Percentiles rank a stretch among this genome's conserved stretches.
Evolutionary conservation across 176 grass and related monocot species (phyloP).

Genomic region (Elaeis guineensis): DNA sequence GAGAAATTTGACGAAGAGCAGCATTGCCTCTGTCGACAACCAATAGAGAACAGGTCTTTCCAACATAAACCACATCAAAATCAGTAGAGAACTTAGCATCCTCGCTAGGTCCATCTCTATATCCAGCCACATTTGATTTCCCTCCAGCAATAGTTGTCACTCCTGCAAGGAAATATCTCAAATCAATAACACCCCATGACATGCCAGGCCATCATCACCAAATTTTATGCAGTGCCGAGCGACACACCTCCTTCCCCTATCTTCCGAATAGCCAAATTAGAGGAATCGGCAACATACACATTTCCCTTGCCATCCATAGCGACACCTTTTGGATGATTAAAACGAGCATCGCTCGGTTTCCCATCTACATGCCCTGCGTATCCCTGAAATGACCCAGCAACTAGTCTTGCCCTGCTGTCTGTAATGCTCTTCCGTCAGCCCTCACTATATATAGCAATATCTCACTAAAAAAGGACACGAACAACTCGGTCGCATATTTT

Average conservation of each 20-base stretch:
- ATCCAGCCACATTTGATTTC: slow-evolving; percentile 89
- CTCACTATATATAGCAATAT: background rate
- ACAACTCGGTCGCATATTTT: no score
- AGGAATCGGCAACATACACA: slow-evolving; percentile 96
- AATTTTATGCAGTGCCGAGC: background rate
- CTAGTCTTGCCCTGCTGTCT: slow-evolving; percentile 89
- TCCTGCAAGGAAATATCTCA: slow-evolving; percentile 28
- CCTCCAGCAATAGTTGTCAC: slow-evolving; percentile 97
- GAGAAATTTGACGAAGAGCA: slow-evolving; percentile 83
- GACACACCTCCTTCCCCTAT: slow-evolving; percentile 70
- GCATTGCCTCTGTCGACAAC: slow-evolving; percentile 94
- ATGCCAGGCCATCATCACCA: no score
- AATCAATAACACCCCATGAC: background rate
- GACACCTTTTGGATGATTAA: slow-evolving; percentile 82
- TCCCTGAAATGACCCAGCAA: slow-evolving; percentile 93
- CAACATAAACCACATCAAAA: slow-evolving; percentile 90
- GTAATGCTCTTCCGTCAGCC: slow-evolving; percentile 18
- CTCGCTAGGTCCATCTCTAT: slow-evolving; percentile 97
- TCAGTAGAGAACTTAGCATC: slow-evolving; percentile 96
- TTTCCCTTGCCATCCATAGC: slow-evolving; percentile 89
- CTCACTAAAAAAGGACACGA: no score
- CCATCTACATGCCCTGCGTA: slow-evolving; percentile 87
- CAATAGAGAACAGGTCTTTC: slow-evolving; percentile 79
- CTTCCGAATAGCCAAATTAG: slow-evolving; percentile 89
- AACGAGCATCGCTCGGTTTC: slow-evolving; percentile 88